A percentile compares a stretch with the other conserved stretches of the same genome.
These are phyloP conservation scores for Aspergillus biplanus DNA, from an alignment of 495 filamentous ascomycete species.

Conservation along the genomic window DNA sequence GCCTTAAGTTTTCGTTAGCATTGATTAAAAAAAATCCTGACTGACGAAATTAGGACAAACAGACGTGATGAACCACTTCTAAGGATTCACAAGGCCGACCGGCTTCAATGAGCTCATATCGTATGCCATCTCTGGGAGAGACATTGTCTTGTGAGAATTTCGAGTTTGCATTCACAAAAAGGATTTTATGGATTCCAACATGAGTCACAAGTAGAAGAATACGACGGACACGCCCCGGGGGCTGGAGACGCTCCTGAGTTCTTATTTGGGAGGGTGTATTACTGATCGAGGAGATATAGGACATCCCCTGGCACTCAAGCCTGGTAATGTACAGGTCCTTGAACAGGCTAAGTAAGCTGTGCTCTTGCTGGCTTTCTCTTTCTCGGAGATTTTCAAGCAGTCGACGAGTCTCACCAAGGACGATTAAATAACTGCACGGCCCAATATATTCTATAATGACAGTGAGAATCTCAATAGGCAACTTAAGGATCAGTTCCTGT, in stretches of 20 bases:
- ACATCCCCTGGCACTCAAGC: conserved; percentile 1
- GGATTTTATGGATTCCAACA: neutral
- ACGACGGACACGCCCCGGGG: neutral
- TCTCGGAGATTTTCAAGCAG: conserved; percentile 3
- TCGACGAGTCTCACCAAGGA: conserved; percentile 1
- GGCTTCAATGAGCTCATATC: conserved; percentile 4
- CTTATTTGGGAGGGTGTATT: neutral
- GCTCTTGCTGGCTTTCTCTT: neutral
- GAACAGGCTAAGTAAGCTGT: neutral
- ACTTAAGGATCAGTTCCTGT: neutral
- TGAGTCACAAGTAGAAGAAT: neutral
- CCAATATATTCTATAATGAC: conserved; percentile 4
- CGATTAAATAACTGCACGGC: neutral
- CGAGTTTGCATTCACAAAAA: neutral
- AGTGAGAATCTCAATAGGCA: neutral
- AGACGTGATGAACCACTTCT: conserved; percentile 1
- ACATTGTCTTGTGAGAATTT: neutral
- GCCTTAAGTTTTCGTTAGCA: neutral
- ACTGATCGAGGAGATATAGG: conserved; percentile 1
- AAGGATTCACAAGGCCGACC: neutral
- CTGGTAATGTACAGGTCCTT: conserved; percentile 1
- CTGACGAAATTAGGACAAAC: neutral
- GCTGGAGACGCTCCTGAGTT: neutral
- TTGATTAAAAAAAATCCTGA: neutral
- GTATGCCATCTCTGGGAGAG: neutral